A percentile compares a stretch with the other conserved stretches of the same genome.
These are phyloP conservation scores for Collybia sordida DNA, from an alignment of 768 basidiomycete genomes.

Conservation along the genomic window DNA sequence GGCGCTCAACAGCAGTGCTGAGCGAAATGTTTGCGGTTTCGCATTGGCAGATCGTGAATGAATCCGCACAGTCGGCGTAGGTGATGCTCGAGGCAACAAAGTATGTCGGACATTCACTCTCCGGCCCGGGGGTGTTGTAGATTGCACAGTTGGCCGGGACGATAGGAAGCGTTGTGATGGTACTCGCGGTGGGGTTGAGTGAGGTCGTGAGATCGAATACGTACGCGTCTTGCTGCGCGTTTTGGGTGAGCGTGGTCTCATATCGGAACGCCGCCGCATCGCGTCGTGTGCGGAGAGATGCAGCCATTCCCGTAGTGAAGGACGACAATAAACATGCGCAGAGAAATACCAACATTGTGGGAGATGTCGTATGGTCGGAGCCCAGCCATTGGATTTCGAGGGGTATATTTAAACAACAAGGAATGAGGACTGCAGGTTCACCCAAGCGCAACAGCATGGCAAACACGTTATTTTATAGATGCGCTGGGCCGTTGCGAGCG, in stretches of 20 bases:
- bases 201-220: conserved; percentile 15
- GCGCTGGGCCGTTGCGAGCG: too few relatives aligned
- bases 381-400: conserved; percentile 17
- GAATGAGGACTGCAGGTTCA: too few relatives aligned
- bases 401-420: too few relatives aligned
- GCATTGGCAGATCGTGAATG: conserved; percentile 27
- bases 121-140: conserved; percentile 5
- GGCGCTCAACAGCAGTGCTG: conserved; percentile 21
- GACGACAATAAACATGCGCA: conserved; percentile 2
- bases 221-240: conserved; percentile 17
- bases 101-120: conserved; percentile 17
- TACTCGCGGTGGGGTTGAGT: conserved; percentile 12
- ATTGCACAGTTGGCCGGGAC: conserved; percentile 17
- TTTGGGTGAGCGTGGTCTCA: conserved; percentile 9
- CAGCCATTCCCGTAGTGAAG: neutral
- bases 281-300: conserved; percentile 12
- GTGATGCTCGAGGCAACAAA: conserved; percentile 23
- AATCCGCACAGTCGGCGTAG: conserved; percentile 25
- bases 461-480: too few relatives aligned
- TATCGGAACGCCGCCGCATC: neutral
- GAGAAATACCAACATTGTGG: conserved; percentile 17
- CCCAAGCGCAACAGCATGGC: too few relatives aligned
- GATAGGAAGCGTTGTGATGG: conserved; percentile 3
- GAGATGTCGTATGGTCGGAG: conserved; percentile 8
- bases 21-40: conserved; percentile 23